Base-by-base conservation (phyloP, 2,329 filamentous ascomycete genomes). In the Pseudogymnoascus sp. region DNA sequence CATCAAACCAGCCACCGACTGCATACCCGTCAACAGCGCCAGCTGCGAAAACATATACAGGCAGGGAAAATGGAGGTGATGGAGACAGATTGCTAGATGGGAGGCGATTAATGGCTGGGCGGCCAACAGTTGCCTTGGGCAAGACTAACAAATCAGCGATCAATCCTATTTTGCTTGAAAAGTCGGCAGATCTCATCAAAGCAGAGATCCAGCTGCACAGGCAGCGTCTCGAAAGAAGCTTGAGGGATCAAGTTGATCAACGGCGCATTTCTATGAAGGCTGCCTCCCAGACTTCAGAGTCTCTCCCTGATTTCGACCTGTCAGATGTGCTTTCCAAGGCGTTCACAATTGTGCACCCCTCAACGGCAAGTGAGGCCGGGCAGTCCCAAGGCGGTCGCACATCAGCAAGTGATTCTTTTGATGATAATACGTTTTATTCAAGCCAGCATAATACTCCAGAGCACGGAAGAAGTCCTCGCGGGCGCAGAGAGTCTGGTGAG, bases 361-460 rank as follows among this genome's bases (percentile, higher is more conserved):
- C 84, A 72, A 79, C 81, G 67, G 76, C 84, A 70, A 76, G 81
- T 73, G 80, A 82, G 69, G 79, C 80, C 80, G 83, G 84, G 78
- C 80, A 80, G 69, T 81, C 76, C 69, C 70, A 76, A 75, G 77
- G 73, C 77, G 76, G 79, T 80, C 82, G 87, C 75, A 81, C 80
- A 72, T 85, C 86, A 74, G 82, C 84, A 72, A 89, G 82, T 82
- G 90, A 93, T 75, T 95, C 91, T 37, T 90, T 92, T 78, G 92
- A 97, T 77, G 89, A 96, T 74, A 92, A 96, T 73, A 95, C 92
- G 42, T 96, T 96, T 76, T 97, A 97, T 80, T 97, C 93, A 69
- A 97, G 93, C 77, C 90, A 89, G 78, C 88, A 93, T 79, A 90
- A 93, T 74, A 96, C 92, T 67, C 84, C 84, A 65, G 81, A 84